Evolutionary conservation across 805 yeast genomes (phyloP).

Genomic region (Pichia kluyveri): DNA sequence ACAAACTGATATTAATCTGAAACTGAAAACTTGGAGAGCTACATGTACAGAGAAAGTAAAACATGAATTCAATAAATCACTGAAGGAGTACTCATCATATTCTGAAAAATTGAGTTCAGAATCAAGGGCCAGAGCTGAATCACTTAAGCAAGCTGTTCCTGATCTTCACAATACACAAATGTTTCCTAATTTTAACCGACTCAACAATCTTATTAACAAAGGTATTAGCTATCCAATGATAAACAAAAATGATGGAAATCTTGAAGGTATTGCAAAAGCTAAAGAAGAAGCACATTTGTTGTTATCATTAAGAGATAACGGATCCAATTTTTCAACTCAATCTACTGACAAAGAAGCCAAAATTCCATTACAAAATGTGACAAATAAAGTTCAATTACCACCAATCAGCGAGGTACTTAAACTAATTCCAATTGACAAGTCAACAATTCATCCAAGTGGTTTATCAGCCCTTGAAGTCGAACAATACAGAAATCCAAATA

Average conservation of each 20-base stretch:
- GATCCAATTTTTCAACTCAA: too few relatives aligned
- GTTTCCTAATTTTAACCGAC: constrained; percentile 12
- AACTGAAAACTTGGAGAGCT: constrained; percentile 36
- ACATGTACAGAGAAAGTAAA: constrained; percentile 32
- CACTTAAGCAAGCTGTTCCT: neutral
- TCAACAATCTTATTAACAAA: constrained; percentile 18
- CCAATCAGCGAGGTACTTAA: constrained; percentile 12
- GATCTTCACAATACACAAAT: neutral
- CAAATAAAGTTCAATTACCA: constrained; percentile 15
- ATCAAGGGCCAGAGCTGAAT: neutral
- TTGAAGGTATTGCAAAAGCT: neutral
- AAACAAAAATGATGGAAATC: neutral
- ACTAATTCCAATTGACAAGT: constrained; percentile 12
- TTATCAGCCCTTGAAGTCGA: constrained; percentile 7
- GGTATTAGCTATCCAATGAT: constrained; percentile 1
- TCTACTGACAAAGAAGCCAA: neutral
- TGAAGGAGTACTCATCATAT: constrained; percentile 30
- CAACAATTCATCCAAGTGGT: constrained; percentile 13
- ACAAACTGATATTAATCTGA: constrained; percentile 23
- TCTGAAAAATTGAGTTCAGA: constrained; percentile 14
- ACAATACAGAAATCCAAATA: constrained; percentile 4
- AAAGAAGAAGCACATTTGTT: neutral
- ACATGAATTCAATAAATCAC: constrained; percentile 31
- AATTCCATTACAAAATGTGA: constrained; percentile 3
- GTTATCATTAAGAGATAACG: neutral